A percentile compares a stretch with the other conserved stretches of the same genome.
phyloP scores from a whole-genome alignment of 495 filamentous ascomycete genomes.

The Penicillium salamii region DNA sequence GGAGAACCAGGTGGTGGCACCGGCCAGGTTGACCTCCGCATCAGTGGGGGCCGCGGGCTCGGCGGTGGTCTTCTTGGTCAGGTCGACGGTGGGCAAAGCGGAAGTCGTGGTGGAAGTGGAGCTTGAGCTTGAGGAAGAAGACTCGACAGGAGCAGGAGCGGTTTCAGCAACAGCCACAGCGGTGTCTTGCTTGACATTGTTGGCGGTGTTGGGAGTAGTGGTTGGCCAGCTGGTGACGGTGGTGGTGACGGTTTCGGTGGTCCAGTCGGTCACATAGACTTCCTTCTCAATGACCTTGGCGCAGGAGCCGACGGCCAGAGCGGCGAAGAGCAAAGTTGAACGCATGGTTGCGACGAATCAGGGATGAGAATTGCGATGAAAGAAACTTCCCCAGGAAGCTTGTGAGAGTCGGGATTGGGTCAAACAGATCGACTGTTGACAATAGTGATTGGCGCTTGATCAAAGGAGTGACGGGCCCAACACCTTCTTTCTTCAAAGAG shows the following conservation, averaged over 20 bases:
- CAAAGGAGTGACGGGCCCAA: slow-evolving; percentile 42
- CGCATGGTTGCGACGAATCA: slow-evolving; percentile 54
- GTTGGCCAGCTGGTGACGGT: slow-evolving; percentile 52
- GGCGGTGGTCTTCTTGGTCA: slow-evolving; percentile 22
- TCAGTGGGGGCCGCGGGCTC: slow-evolving; percentile 3
- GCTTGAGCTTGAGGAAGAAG: not conserved
- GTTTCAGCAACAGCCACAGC: not conserved
- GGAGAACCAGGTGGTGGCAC: slow-evolving; percentile 12
- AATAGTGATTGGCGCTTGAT: slow-evolving; percentile 19
- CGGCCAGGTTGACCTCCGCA: slow-evolving; percentile 17
- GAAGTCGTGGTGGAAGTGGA: not conserved
- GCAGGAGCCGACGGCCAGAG: slow-evolving; percentile 58
- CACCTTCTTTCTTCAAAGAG: slow-evolving; percentile 38
- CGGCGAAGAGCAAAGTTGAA: slow-evolving; percentile 59
- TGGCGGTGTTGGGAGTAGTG: slow-evolving; percentile 16
- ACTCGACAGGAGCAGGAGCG: not conserved
- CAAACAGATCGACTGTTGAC: slow-evolving; percentile 43
- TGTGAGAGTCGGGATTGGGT: slow-evolving; percentile 6
- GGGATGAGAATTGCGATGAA: slow-evolving; percentile 23
- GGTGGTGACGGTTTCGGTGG: slow-evolving; percentile 58
- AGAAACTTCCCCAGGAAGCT: slow-evolving; percentile 45
- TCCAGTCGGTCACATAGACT: slow-evolving; percentile 52
- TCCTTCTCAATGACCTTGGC: slow-evolving; percentile 57
- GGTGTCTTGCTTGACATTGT: slow-evolving; percentile 6
- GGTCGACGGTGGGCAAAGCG: slow-evolving; percentile 3